A percentile compares a stretch with the other conserved stretches of the same genome.
Conservation (phyloP, 2,329 filamentous ascomycete genomes). For the Fusarium sp. region DNA sequence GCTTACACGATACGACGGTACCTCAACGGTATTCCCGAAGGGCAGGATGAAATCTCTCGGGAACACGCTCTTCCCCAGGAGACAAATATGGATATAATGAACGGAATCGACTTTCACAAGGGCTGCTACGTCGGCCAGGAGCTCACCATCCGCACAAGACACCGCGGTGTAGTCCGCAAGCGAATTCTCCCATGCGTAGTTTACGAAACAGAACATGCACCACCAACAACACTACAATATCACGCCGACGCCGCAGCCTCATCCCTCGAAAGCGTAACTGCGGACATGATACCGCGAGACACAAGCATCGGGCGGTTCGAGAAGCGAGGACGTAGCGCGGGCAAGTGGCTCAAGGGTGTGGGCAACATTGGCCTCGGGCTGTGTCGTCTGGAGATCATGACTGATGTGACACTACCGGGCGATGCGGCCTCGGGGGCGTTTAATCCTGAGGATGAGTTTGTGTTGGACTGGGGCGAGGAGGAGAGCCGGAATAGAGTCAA, state of each 20-base stretch:
- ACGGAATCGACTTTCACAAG: slow-evolving; percentile 91
- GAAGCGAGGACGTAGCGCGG: slow-evolving; percentile 76
- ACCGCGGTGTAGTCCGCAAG: slow-evolving; percentile 93
- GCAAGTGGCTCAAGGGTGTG: slow-evolving; percentile 82
- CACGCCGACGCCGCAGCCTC: slow-evolving; percentile 47
- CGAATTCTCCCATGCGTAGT: slow-evolving; percentile 84
- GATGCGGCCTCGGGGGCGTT: slow-evolving; percentile 73
- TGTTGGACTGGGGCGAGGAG: slow-evolving; percentile 64
- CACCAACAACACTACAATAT: slow-evolving; percentile 61
- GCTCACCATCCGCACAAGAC: slow-evolving; percentile 93
- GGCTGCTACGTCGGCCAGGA: slow-evolving; percentile 98
- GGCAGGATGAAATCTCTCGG: slow-evolving; percentile 79
- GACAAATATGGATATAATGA: slow-evolving; percentile 87
- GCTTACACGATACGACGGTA: slow-evolving; percentile 83
- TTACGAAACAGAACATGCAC: slow-evolving; percentile 64
- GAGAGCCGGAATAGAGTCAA: slow-evolving; percentile 56
- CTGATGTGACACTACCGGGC: slow-evolving; percentile 77
- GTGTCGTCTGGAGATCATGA: slow-evolving; percentile 92
- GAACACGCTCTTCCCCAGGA: slow-evolving; percentile 85
- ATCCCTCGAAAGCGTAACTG: slow-evolving; percentile 45
- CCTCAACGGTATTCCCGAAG: slow-evolving; percentile 84
- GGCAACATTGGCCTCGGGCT: slow-evolving; percentile 90
- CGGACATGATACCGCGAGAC: slow-evolving; percentile 56
- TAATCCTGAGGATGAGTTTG: slow-evolving; percentile 71
- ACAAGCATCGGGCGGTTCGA: slow-evolving; percentile 64